Conservation (phyloP, 768 basidiomycete genomes). For the Mycena floridula region DNA sequence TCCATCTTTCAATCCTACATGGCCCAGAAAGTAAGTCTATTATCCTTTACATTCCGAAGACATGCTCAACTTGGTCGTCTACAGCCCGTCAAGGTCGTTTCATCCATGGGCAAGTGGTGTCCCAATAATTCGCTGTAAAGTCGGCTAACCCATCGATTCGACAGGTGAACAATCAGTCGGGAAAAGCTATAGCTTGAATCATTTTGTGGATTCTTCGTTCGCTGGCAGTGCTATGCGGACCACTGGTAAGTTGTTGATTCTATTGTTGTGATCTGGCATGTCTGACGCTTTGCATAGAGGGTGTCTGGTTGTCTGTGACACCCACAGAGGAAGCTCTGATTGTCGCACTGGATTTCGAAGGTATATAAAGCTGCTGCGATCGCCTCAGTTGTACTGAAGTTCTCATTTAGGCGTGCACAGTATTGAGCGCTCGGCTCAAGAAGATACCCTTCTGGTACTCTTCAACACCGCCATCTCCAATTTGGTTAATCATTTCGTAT, state of each 20-base stretch:
- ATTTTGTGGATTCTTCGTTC: conserved; percentile 58
- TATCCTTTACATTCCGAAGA: no score
- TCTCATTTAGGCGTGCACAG: conserved; percentile 48
- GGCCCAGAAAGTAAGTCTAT: conserved; percentile 36
- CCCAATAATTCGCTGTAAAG: no score
- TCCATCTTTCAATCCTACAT: conserved; percentile 58
- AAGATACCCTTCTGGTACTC: conserved; percentile 55
- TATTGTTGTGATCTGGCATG: background rate
- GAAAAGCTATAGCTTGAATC: conserved; percentile 54
- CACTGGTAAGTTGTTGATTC: conserved; percentile 24
- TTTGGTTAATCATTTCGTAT: conserved; percentile 32
- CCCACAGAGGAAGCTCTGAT: conserved; percentile 48
- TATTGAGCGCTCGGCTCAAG: conserved; percentile 58
- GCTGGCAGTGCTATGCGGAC: conserved; percentile 64
- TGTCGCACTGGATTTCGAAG: conserved; percentile 62
- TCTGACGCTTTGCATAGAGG: conserved; percentile 26
- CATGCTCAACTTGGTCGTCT: conserved; percentile 1
- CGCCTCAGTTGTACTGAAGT: no score
- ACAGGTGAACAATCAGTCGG: conserved; percentile 60
- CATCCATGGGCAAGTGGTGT: conserved; percentile 52
- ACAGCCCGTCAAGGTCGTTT: conserved; percentile 58
- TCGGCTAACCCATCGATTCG: background rate
- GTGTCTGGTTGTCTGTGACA: conserved; percentile 64
- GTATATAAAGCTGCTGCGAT: no score
- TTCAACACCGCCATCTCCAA: conserved; percentile 66